phyloP scores from a whole-genome alignment of 352 stramenopile species.

The Globisporangium irregulare region DNA sequence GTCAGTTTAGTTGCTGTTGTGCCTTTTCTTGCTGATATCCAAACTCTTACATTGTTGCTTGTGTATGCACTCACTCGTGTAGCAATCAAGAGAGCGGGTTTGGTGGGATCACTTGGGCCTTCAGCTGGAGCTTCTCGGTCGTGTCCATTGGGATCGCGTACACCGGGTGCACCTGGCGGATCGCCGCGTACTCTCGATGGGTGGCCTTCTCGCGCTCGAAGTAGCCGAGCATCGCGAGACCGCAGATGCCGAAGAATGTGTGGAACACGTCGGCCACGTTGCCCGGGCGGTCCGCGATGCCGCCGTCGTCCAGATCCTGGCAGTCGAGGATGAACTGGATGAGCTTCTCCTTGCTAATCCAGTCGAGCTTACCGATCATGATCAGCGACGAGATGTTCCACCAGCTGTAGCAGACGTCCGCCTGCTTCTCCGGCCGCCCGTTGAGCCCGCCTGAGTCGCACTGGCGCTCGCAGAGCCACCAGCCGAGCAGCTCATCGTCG shows the following conservation, averaged over 20 bases:
- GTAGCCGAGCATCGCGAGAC: slow-evolving; percentile 92
- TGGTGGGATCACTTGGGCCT: slow-evolving; percentile 59
- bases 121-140: slow-evolving; percentile 83
- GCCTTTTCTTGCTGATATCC: background rate
- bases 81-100: slow-evolving; percentile 8
- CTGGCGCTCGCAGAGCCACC: slow-evolving; percentile 98
- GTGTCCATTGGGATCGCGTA: slow-evolving; percentile 94
- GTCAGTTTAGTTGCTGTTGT: too few species aligned
- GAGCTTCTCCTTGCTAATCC: slow-evolving; percentile 94
- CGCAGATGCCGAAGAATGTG: slow-evolving; percentile 98
- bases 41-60: background rate
- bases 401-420: slow-evolving; percentile 99
- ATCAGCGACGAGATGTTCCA: slow-evolving; percentile 98
- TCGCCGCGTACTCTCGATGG: slow-evolving; percentile 57
- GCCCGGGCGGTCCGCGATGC: slow-evolving; percentile 97
- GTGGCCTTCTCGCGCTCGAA: slow-evolving; percentile 71
- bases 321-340: slow-evolving; percentile 93
- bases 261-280: slow-evolving; percentile 98
- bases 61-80: background rate
- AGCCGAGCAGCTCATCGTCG: slow-evolving; percentile 90
- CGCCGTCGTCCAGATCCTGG: slow-evolving; percentile 97
- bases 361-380: slow-evolving; percentile 94
- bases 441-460: slow-evolving; percentile 95
- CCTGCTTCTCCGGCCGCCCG: slow-evolving; percentile 98
- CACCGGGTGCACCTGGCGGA: slow-evolving; percentile 92